A percentile compares a stretch with the other conserved stretches of the same genome.
phyloP scores from a whole-genome alignment of 768 basidiomycete species.

The Amanita subjunquillea region DNA sequence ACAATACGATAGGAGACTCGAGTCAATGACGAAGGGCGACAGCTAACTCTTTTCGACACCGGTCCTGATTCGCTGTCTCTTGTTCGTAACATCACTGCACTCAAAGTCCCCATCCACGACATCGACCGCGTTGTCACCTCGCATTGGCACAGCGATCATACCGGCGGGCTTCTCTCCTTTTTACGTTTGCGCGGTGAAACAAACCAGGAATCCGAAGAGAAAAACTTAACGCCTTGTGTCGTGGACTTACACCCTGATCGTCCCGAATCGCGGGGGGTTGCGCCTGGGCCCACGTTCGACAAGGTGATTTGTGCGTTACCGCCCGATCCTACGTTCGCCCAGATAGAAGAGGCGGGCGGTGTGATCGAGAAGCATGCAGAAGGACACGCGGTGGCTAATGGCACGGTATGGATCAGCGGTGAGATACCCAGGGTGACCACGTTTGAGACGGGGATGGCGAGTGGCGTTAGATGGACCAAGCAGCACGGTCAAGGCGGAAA shows the following conservation, averaged over 20 bases:
- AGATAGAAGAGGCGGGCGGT: constrained; percentile 47
- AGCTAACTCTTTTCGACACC: constrained; percentile 71
- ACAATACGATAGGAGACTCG: constrained; percentile 41
- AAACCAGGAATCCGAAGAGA: neutral
- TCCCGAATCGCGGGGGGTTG: constrained; percentile 65
- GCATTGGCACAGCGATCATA: constrained; percentile 74
- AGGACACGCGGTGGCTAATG: constrained; percentile 57
- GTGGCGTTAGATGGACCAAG: constrained; percentile 53
- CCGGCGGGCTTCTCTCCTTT: constrained; percentile 64
- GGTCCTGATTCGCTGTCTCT: constrained; percentile 73
- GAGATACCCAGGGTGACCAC: constrained; percentile 64
- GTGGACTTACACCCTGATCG: constrained; percentile 75
- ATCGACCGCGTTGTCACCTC: constrained; percentile 63
- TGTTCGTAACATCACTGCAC: constrained; percentile 55
- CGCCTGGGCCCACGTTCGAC: constrained; percentile 47
- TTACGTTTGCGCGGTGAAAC: constrained; percentile 30
- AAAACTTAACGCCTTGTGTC: constrained; percentile 21
- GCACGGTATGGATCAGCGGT: constrained; percentile 68
- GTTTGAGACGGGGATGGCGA: constrained; percentile 60
- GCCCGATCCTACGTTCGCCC: constrained; percentile 61
- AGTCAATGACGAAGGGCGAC: constrained; percentile 28
- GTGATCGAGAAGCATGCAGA: constrained; percentile 42
- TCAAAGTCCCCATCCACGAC: constrained; percentile 41
- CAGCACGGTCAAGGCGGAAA: constrained; percentile 20
- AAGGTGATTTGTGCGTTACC: constrained; percentile 52